Evolutionary conservation across 2,329 filamentous ascomycete species (phyloP), one percentile per base, ranked within the genome.

Genomic region (Lojkania enalia): DNA sequence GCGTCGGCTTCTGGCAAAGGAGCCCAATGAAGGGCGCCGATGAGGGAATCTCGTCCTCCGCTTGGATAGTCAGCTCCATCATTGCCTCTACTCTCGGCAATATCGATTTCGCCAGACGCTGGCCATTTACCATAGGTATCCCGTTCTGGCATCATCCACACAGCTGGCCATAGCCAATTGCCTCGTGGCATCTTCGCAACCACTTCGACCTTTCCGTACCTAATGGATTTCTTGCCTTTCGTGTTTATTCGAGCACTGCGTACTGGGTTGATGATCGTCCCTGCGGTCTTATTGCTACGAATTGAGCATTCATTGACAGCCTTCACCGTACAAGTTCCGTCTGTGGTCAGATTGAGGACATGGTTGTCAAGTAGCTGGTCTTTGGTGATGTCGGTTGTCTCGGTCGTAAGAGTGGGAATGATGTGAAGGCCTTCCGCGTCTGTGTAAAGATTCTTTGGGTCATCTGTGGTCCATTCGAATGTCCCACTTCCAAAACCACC

Each of bases 151-250:
- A 54, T 56, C 52, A 59, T 55, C 52, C 88, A 91, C 62, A 94
- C 91, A 18, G 87, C 87, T 1, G 88, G 88, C 88, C 88, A 92
- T 11, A 94, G 78, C 88, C 88, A 92, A 71, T 91, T 87, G 40
- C 88, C 88, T 43, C 77, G 68, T 3, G 88, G 87, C 27, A 92
- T 73, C 70, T 85, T 85, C 21, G 88, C 88, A 1, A 79, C 84
- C 4, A 94, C 87, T 66, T 92, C 87, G 39, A 92, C 79, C 35
- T 86, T 85, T 35, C 88, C 88, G 64, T 88, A 94, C 69, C 83
- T 87, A 73, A 92, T 87, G 14, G 71, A 77, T 13, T 82, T 82
- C 14, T 84, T 81, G 30, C 80, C 81, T 63, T 81, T 85, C 43
- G 86, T 90, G 70, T 84, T 84, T 69, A 92, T 82, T 47, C 88